Evolutionary conservation across 768 basidiomycete species (phyloP), one percentile per base, ranked within the genome.

Genomic region (Boletus subcaerulescens): DNA sequence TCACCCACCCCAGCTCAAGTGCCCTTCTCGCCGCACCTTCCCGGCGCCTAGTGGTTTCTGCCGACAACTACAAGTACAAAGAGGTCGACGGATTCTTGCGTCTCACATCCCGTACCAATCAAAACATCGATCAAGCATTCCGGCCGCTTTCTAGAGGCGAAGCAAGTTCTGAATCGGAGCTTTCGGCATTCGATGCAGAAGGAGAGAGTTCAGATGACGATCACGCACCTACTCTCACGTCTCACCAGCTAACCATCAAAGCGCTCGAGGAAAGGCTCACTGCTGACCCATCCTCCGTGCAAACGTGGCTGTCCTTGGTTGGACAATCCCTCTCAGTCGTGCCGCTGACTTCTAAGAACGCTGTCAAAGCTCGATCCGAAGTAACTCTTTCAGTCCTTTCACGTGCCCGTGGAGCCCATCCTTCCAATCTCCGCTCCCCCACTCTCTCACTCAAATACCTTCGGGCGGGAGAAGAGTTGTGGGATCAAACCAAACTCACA

Each of bases 81-180:
- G 88, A 89, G 67, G 64, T 77, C n/a, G 80, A 88, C 56, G 87
- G 87, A 10, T 84, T 87, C 62, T 72, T 91, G 29, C 80, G 76
- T 39, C 71, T 91, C 10, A 74, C 82, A 17, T 77, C 83, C 15
- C 71, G 71, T 15, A 65, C 67, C n/a, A 51, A 47, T 53, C 68
- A 50, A 56, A 58, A 48, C 58, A 61, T 40, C 12, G 71, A 78
- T 50, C 74, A 77, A 48, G 70, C 75, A 14, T 83, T 87, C 60
- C 80, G 81, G 32, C 79, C 81, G 11, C 82, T 85, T 55, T 73
- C 66, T 40, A 57, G 62, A 38, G 43, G 56, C 40, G 67, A 67
- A 26, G 65, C 62, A 26, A 60, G 50, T 26, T 67, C 68, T 24
- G 71, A 68, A 24, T 75, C 76, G 36, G 73, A 72, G n/a, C 69